Base-by-base conservation (phyloP, 495 filamentous ascomycete genomes). In the Trichoderma orchidacearum region DNA sequence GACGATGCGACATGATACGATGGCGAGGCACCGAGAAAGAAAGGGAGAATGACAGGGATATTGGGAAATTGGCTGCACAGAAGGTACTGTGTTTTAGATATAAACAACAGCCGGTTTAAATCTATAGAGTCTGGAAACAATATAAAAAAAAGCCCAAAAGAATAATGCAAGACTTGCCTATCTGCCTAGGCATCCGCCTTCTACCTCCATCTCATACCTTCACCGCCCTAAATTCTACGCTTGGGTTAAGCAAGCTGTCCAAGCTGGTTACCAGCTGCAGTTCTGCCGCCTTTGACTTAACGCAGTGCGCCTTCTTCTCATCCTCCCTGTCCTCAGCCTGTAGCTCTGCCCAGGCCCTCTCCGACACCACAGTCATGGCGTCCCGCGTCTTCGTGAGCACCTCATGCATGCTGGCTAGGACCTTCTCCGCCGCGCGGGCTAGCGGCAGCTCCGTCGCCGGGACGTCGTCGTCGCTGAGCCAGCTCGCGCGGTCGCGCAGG, bases 371-470 rank as follows among this genome's bases (percentile, higher is more conserved):
- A 32, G 67, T 57, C 58, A 89, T 84, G 57, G 75, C 77, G 63
- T 80, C 75, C 64, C 84, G 80, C 30, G 93, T 98, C 72, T 82
- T 83, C 60, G 78, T 77, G 35, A 98, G 70, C 31, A 97, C 82
- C 60, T 81, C 75, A 60, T 95, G 89, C 93, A 97, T 97, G 64
- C 85, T 92, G 0, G 84, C 89, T n/a, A 97, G 66, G 8, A 95
- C 93, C 72, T 85, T 90, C 73, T 92, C 85, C 3, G 84, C 79
- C 0, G 93, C 86, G 57, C 78, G 81, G 2, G 92, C 89, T 0
- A 98, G 75, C 7, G 93, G 93, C 27, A 97, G 67, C 8, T 90
- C 82, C 23, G 79, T 71, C 2, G 86, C 72, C 7, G 76, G 70
- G 1, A 91, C 82, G 28, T 78, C 75, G 55, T 93, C 86, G 0